Evolutionary conservation across 2,329 filamentous ascomycete genomes (phyloP), one percentile per base, ranked within the genome.

Genomic region (Hypoxylon sp.): DNA sequence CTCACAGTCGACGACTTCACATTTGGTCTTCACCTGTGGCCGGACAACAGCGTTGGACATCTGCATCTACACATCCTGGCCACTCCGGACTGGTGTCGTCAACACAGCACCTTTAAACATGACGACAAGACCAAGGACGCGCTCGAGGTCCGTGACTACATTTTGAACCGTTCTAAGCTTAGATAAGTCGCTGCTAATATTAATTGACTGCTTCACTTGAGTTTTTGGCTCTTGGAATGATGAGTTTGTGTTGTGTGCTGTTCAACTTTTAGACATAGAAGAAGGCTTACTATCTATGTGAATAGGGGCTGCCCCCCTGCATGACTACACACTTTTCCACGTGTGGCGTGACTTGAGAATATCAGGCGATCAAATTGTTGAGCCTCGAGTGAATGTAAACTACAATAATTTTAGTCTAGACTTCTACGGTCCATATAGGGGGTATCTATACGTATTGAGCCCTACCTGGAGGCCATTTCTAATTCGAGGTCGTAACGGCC

Each of bases 51-150:
- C 37, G 48, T 73, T 2, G 39, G 35, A 1, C 73, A 75, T 48
- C 52, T 75, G 15, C 73, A 75, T 27, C 27, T 75, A 44, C 73
- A 75, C 27, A 70, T 75, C 27, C 37, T 75, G 6, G 71, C 72
- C n/a, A 55, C 21, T 13, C 59, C 57, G 1, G 10, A 3, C 0
- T 19, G 27, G 1, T 65, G 44, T 29, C 69, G 71, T 5, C n/a
- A 35, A 8, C 72, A 71, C 48, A 72, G 70, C 37, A 74, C 72
- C 10, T 11, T 6, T 2, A n/a, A 11, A 1, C 68, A 75, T 8
- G 73, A 75, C 17, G 35, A 13, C 3, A 75, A 75, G 65, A 75
- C 73, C 5, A 69, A 69, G 61, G 71, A 74, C 54, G 73, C 66
- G 1, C 7, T 46, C 5, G 73, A 74, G 51, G 69, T 75, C 2